Percentiles rank a stretch among this genome's conserved stretches.
These are phyloP conservation scores for Coniochaeta pulveracea DNA, from an alignment of 2,329 filamentous ascomycete genomes.

Conservation along the genomic window DNA sequence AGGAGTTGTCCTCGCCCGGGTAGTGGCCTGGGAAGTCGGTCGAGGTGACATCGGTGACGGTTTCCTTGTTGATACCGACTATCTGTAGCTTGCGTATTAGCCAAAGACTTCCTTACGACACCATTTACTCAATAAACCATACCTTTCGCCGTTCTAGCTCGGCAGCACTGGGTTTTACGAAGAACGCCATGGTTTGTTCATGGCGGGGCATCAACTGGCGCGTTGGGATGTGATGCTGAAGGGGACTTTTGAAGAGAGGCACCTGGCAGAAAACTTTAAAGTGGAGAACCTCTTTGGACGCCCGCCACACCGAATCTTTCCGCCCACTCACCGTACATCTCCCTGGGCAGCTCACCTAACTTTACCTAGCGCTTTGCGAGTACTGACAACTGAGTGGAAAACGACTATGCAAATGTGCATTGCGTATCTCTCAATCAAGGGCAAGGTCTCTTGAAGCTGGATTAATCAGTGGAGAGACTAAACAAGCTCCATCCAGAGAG, in stretches of 20 bases:
- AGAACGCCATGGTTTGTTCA: constrained; percentile 28
- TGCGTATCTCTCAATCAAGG: too few species aligned
- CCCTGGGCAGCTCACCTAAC: too few species aligned
- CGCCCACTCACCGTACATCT: too few species aligned
- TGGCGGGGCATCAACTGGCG: constrained; percentile 1
- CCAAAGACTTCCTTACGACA: neutral
- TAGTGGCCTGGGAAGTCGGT: constrained; percentile 89
- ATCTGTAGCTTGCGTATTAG: constrained; percentile 38
- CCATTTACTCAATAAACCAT: constrained; percentile 16
- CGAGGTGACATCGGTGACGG: constrained; percentile 76
- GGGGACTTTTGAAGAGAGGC: too few species aligned
- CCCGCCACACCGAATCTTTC: neutral
- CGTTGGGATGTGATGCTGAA: neutral
- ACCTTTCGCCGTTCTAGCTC: constrained; percentile 54
- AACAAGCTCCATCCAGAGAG: too few species aligned
- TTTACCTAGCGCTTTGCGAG: too few species aligned
- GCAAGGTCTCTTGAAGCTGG: too few species aligned
- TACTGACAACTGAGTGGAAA: too few species aligned
- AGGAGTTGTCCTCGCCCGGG: constrained; percentile 63
- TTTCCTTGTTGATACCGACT: constrained; percentile 80
- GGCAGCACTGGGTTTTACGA: constrained; percentile 35
- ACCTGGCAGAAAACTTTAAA: neutral
- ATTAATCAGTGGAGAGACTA: too few species aligned
- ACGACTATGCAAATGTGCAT: too few species aligned
- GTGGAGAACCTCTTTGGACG: neutral